These are phyloP conservation scores for Fusarium pseudoanthophilum DNA, from an alignment of 2,329 filamentous ascomycete genomes.

Conservation along the genomic window DNA sequence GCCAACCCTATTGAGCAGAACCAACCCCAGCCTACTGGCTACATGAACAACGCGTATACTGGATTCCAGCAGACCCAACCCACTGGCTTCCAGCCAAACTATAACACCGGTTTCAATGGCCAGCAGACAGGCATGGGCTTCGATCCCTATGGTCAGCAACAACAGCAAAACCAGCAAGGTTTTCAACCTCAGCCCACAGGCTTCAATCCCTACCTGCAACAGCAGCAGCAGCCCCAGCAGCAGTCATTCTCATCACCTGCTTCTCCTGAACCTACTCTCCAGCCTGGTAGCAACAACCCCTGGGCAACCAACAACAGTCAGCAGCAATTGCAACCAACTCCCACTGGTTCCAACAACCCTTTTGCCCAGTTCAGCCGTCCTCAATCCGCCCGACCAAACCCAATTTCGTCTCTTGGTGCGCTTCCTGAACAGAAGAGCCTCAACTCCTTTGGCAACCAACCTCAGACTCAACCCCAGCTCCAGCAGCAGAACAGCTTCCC, in stretches of 20 bases:
- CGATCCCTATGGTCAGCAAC: conserved; percentile 71
- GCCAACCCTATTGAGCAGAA: conserved; percentile 88
- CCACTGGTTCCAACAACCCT: conserved; percentile 97
- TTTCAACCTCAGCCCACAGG: conserved; percentile 64
- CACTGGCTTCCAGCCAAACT: conserved; percentile 68
- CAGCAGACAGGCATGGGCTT: conserved; percentile 72
- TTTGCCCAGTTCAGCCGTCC: conserved; percentile 82
- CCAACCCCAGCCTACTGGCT: conserved; percentile 85
- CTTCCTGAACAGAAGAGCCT: conserved; percentile 88
- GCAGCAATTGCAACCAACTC: conserved; percentile 78
- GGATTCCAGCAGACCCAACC: conserved; percentile 60
- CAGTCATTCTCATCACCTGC: conserved; percentile 54
- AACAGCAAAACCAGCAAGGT: conserved; percentile 51
- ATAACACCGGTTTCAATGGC: conserved; percentile 72
- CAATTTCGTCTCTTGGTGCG: conserved; percentile 76
- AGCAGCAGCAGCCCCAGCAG: conserved; percentile 52
- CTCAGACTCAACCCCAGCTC: conserved; percentile 53
- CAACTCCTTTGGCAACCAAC: conserved; percentile 60
- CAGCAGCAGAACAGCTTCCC: conserved; percentile 52
- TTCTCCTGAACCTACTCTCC: conserved; percentile 69
- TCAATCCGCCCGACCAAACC: conserved; percentile 61
- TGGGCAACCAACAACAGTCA: conserved; percentile 77
- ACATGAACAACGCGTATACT: conserved; percentile 66
- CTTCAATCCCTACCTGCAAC: conserved; percentile 63
- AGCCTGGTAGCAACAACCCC: conserved; percentile 91